A percentile compares a stretch with the other conserved stretches of the same genome.
Evolutionary conservation across 1,139 yeast genomes (phyloP).

Genomic region (Saccharomyces uvarum): DNA sequence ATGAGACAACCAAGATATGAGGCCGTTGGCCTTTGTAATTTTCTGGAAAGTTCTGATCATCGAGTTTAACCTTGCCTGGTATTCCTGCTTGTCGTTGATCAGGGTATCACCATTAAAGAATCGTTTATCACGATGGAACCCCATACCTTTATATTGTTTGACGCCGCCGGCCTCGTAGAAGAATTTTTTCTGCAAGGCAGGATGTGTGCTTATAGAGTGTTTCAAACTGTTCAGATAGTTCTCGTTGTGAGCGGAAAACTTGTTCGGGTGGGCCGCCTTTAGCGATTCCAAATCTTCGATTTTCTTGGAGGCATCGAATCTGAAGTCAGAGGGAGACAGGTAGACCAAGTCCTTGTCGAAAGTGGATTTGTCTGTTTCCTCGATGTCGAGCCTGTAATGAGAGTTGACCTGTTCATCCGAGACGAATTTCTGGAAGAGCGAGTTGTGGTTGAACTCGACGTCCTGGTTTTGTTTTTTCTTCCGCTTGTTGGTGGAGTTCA

Average conservation of each 20-base stretch:
- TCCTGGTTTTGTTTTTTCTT: conserved; percentile 3
- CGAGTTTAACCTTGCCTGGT: conserved; percentile 44
- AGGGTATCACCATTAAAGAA: conserved; percentile 43
- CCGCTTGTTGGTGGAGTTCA: background rate
- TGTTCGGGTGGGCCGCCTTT: conserved; percentile 2
- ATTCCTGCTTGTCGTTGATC: conserved; percentile 24
- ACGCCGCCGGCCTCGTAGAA: conserved; percentile 36
- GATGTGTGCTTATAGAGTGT: conserved; percentile 24
- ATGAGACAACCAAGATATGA: conserved; percentile 57
- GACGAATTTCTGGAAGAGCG: conserved; percentile 2
- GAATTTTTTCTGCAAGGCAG: conserved; percentile 35
- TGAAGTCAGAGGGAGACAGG: conserved; percentile 21
- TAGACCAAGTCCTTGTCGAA: conserved; percentile 15
- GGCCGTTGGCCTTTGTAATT: conserved; percentile 46
- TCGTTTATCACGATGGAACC: conserved; percentile 66
- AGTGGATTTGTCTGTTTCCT: conserved; percentile 8
- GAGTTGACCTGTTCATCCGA: conserved; percentile 16
- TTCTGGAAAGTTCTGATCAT: conserved; percentile 51
- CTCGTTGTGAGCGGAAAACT: conserved; percentile 16
- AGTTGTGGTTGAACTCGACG: conserved; percentile 10
- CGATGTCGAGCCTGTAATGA: conserved; percentile 3
- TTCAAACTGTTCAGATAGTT: conserved; percentile 25
- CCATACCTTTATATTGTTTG: conserved; percentile 28
- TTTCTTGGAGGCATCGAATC: conserved; percentile 22
- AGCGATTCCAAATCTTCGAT: conserved; percentile 20